Evolutionary conservation across 495 filamentous ascomycete species (phyloP).

Genomic region (Astrothelium macrocarpum): DNA sequence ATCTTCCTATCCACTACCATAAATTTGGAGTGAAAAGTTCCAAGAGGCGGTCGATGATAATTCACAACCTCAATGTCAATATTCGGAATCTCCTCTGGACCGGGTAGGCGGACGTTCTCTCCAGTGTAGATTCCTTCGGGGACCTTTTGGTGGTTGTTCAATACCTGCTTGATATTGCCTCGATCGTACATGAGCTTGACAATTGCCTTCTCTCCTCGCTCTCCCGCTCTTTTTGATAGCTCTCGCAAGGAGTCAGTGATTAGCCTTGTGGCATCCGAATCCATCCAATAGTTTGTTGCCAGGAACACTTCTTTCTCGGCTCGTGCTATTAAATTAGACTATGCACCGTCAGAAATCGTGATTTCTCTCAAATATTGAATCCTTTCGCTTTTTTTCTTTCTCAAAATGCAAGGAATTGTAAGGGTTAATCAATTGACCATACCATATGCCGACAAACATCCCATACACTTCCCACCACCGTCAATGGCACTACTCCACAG

Average conservation of each 20-base stretch:
- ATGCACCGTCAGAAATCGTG: background rate
- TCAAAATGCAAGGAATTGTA: background rate
- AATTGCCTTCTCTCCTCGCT: slow-evolving; percentile 46
- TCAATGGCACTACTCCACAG: slow-evolving; percentile 55
- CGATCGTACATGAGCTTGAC: slow-evolving; percentile 71
- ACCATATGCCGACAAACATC: slow-evolving; percentile 61
- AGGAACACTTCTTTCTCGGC: slow-evolving; percentile 64
- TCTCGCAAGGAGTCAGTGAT: slow-evolving; percentile 60
- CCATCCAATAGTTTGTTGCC: slow-evolving; percentile 66
- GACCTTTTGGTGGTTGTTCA: slow-evolving; percentile 54
- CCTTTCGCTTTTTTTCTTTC: background rate
- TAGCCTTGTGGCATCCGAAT: slow-evolving; percentile 54
- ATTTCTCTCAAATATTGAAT: background rate
- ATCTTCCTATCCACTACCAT: slow-evolving; percentile 63
- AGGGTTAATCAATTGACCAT: background rate
- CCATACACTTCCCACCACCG: slow-evolving; percentile 57
- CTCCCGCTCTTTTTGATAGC: slow-evolving; percentile 54
- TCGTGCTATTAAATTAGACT: slow-evolving; percentile 60
- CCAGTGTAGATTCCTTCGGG: slow-evolving; percentile 47
- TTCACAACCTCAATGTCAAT: slow-evolving; percentile 66
- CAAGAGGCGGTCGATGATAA: slow-evolving; percentile 60
- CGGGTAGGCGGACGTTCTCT: slow-evolving; percentile 48
- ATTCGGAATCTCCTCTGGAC: slow-evolving; percentile 54
- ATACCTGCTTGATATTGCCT: slow-evolving; percentile 52
- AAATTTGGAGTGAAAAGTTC: slow-evolving; percentile 71